Evolutionary conservation across 345 rosid species (phyloP).

Genomic region (Atalantia buxifolia): DNA sequence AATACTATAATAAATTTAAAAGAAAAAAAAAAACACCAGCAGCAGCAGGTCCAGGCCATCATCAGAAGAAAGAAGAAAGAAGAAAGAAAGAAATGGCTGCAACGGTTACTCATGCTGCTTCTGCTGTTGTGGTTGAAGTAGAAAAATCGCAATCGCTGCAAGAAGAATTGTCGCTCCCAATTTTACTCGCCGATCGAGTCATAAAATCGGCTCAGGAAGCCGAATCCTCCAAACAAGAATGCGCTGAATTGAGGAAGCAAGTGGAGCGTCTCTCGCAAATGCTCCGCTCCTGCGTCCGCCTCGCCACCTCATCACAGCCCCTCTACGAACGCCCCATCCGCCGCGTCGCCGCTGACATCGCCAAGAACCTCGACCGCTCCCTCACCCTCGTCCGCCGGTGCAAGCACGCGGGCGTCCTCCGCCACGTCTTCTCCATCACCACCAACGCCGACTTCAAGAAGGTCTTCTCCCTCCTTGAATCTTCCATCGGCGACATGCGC

Average conservation of each 20-base stretch:
- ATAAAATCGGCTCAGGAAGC: conserved; percentile 38
- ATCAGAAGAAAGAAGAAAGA: no score
- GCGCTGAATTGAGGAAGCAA: conserved; percentile 42
- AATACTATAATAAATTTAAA: no score
- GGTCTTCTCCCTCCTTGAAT: conserved; percentile 39
- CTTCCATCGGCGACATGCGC: conserved; percentile 55
- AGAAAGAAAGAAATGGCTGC: conserved; percentile 5
- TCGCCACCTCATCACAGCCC: conserved; percentile 30
- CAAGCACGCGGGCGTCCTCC: conserved; percentile 46
- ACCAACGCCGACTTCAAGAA: conserved; percentile 56
- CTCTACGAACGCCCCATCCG: conserved; percentile 60
- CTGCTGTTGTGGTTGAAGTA: conserved; percentile 2
- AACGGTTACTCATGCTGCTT: not conserved
- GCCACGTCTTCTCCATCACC: conserved; percentile 58
- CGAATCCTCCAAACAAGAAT: conserved; percentile 41
- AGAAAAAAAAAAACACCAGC: no score
- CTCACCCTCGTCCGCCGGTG: conserved; percentile 52
- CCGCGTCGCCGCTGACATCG: conserved; percentile 45
- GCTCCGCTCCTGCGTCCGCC: conserved; percentile 57
- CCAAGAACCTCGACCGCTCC: conserved; percentile 58
- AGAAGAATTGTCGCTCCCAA: conserved; percentile 34
- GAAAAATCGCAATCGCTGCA: conserved; percentile 30
- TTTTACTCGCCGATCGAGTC: conserved; percentile 43
- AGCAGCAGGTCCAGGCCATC: no score
- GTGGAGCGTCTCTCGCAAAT: conserved; percentile 44